Evolutionary conservation across 768 basidiomycete genomes (phyloP), one percentile per base, ranked within the genome.

Genomic region (Lactarius sanguifluus): DNA sequence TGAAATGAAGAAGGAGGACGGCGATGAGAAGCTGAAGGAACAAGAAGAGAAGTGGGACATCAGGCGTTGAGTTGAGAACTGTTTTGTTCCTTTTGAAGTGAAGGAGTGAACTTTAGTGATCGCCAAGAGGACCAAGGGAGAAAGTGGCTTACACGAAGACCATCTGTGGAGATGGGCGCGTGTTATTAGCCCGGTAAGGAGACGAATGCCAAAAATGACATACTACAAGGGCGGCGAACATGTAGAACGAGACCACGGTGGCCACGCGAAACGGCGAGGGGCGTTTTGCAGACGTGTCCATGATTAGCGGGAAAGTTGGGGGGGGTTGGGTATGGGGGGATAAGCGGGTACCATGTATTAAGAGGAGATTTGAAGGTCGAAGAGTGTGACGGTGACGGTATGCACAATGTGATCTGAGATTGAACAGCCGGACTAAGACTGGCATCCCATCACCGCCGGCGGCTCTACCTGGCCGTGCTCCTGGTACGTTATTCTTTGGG

Each of bases 221-320:
- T 72, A 91, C 89, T 47, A 91, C 83, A 10, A 92, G 79, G 3
- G 90, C 90, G 3, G 90, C 83, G 25, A 76, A 75, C 90, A 92
- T 91, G 79, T 91, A 92, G 77, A 92, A 92, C 8, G 80, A 69
- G 68, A 91, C 89, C 30, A 92, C 90, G n/a, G 76, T 83, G 18
- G 86, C 85, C 56, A 91, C 86, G 74, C 86, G 80, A 64, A 82
- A 67, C 41, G 76, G 77, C 61, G 79, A 78, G 13, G 77, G 40
- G 57, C 60, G 70, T 69, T 76, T 73, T 70, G 76, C 68, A 62
- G 73, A 57, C 66, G 72, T 55, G 61, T 72, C 65, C 79, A 81
- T 80, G 58, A 52, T 72, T 60, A 30, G 23, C 57, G 55, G 40
- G 25, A 50, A 45, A 41, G 62, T 15, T n/a, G 28, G 32, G 61